phyloP scores from a whole-genome alignment of 768 basidiomycete genomes.

The Leccinum sublutescens region DNA sequence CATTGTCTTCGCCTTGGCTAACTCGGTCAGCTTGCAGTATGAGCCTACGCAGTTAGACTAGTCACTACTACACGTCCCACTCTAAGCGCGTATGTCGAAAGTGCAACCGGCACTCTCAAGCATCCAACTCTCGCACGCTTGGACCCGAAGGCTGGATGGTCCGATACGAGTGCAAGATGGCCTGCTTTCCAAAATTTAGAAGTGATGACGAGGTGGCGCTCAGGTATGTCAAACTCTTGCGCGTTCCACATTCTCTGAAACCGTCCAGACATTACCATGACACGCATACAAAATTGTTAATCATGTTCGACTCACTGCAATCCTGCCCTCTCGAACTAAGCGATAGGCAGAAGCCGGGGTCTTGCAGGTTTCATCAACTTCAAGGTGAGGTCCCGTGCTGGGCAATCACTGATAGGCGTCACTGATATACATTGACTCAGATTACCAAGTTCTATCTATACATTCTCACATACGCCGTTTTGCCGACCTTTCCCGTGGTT shows the following conservation, averaged over 20 bases:
- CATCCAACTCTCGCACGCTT: constrained; percentile 52
- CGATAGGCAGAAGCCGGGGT: constrained; percentile 98
- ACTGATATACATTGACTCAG: constrained; percentile 36
- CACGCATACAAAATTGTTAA: constrained; percentile 75
- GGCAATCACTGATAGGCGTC: not conserved
- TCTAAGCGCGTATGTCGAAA: constrained; percentile 54
- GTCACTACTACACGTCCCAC: too few relatives aligned
- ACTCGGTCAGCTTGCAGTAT: too few relatives aligned
- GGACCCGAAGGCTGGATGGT: constrained; percentile 93
- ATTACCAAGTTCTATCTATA: constrained; percentile 63
- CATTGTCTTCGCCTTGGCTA: too few relatives aligned
- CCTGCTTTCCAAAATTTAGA: constrained; percentile 92
- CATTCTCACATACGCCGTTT: too few relatives aligned
- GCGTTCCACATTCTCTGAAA: constrained; percentile 7
- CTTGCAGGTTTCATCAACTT: constrained; percentile 90
- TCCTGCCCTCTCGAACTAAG: constrained; percentile 90
- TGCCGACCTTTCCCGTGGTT: too few relatives aligned
- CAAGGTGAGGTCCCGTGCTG: constrained; percentile 52
- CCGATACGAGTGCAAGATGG: constrained; percentile 97
- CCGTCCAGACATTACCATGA: constrained; percentile 84
- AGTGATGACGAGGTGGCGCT: constrained; percentile 90
- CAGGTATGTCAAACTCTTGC: constrained; percentile 55
- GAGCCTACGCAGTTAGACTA: too few relatives aligned
- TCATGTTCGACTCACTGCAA: constrained; percentile 87
- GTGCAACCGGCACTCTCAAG: constrained; percentile 76